Conservation (phyloP, 140 eudicot species). For the Anethum foeniculum region DNA sequence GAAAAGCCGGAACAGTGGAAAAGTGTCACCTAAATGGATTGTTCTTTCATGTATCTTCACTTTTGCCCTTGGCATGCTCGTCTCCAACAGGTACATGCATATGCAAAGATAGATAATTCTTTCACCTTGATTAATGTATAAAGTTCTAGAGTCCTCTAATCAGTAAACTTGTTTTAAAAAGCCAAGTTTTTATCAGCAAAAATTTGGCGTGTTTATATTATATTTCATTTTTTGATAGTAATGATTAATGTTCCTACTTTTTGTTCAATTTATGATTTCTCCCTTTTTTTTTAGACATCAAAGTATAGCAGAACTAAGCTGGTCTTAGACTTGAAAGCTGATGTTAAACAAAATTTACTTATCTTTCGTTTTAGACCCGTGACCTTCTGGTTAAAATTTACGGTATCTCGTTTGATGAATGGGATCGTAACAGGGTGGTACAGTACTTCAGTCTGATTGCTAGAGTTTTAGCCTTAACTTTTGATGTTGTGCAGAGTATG, state of each 20-base stretch:
- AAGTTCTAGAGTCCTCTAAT: background rate
- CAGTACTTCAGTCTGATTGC: background rate
- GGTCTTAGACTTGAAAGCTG: background rate
- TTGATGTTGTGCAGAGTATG: conserved; percentile 31
- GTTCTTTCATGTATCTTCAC: conserved; percentile 41
- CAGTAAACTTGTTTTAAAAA: no score
- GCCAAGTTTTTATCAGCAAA: background rate
- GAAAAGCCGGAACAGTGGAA: conserved; percentile 39
- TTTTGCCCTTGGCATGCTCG: conserved; percentile 53
- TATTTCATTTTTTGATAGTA: no score
- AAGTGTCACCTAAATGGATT: conserved; percentile 49
- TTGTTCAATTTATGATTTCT: background rate
- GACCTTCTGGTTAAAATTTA: background rate
- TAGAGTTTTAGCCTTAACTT: background rate
- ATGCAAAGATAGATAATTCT: no score
- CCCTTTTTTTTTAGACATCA: background rate
- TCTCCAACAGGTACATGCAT: conserved; percentile 40
- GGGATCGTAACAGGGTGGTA: background rate
- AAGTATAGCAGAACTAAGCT: background rate
- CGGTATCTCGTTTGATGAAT: background rate
- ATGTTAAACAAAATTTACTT: background rate
- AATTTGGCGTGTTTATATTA: background rate
- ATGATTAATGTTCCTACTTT: background rate
- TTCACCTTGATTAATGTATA: no score
- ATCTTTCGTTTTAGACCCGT: background rate